These are phyloP conservation scores for Zangia roseola DNA, from an alignment of 768 basidiomycete genomes.

Conservation along the genomic window DNA sequence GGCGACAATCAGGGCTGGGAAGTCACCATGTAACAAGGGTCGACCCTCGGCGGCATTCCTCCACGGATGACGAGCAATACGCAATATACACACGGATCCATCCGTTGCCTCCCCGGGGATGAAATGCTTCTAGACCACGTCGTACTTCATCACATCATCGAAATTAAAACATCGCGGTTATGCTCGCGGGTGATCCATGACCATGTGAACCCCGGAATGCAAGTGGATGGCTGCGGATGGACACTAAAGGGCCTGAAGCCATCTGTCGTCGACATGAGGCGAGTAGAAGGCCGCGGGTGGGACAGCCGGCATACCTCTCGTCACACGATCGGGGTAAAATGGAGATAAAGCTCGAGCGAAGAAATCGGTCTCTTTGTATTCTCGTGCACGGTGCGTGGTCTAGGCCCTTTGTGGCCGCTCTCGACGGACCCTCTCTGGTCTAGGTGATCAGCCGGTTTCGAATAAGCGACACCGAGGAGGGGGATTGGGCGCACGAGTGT, in stretches of 20 bases:
- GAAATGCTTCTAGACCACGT: constrained; percentile 10
- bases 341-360: not conserved
- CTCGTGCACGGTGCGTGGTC: not conserved
- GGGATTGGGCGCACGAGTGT: not conserved
- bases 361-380: not conserved
- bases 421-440: no score
- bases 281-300: constrained; percentile 1
- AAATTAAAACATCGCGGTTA: constrained; percentile 22
- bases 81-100: not conserved
- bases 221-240: constrained; percentile 13
- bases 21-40: not conserved
- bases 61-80: constrained; percentile 9
- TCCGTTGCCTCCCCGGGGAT: constrained; percentile 3
- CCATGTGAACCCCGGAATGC: constrained; percentile 7
- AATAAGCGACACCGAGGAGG: not conserved
- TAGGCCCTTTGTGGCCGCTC: no score
- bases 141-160: constrained; percentile 4
- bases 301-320: not conserved
- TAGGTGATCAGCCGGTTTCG: not conserved
- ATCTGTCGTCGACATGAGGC: constrained; percentile 18
- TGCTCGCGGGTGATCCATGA: constrained; percentile 5
- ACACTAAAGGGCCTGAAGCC: not conserved
- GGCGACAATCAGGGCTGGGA: constrained; percentile 17
- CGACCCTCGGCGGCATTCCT: not conserved
- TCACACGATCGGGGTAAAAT: not conserved